Evolutionary conservation across 306 rosid species (phyloP).

Genomic region (Ammopiptanthus mongolicus): DNA sequence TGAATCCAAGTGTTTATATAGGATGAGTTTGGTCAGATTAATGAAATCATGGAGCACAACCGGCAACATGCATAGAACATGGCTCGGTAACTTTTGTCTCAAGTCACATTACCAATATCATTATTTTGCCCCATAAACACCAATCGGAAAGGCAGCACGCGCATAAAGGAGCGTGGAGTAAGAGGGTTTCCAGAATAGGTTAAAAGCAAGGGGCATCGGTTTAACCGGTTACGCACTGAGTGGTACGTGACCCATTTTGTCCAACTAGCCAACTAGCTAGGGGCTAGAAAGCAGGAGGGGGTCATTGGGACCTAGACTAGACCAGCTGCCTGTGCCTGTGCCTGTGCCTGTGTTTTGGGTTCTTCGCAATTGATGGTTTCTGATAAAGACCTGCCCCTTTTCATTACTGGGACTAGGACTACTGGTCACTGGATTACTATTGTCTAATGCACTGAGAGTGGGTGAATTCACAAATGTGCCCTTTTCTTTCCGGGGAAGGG

Average conservation of each 20-base stretch:
- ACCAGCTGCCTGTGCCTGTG: no score
- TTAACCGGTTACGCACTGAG: constrained; percentile 32
- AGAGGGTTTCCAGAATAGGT: not conserved
- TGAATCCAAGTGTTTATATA: not conserved
- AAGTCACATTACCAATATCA: not conserved
- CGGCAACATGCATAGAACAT: not conserved
- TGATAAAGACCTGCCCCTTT: constrained; percentile 33
- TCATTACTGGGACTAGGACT: constrained; percentile 12
- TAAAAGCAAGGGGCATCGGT: constrained; percentile 19
- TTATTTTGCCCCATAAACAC: not conserved
- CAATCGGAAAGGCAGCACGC: no score
- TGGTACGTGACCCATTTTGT: constrained; percentile 67
- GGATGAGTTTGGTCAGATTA: not conserved
- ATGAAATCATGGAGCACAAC: not conserved
- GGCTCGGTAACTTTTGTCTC: not conserved
- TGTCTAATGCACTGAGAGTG: not conserved
- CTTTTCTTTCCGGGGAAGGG: not conserved
- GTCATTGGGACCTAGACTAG: not conserved
- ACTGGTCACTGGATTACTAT: not conserved
- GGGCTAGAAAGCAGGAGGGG: not conserved
- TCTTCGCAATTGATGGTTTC: constrained; percentile 28
- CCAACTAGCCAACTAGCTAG: constrained; percentile 39
- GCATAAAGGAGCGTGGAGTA: constrained; percentile 40
- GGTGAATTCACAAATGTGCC: not conserved
- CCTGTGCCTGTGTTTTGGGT: constrained; percentile 14